Evolutionary conservation across 129 eudicot genomes (phyloP).

Genomic region (Sambucus nigra): DNA sequence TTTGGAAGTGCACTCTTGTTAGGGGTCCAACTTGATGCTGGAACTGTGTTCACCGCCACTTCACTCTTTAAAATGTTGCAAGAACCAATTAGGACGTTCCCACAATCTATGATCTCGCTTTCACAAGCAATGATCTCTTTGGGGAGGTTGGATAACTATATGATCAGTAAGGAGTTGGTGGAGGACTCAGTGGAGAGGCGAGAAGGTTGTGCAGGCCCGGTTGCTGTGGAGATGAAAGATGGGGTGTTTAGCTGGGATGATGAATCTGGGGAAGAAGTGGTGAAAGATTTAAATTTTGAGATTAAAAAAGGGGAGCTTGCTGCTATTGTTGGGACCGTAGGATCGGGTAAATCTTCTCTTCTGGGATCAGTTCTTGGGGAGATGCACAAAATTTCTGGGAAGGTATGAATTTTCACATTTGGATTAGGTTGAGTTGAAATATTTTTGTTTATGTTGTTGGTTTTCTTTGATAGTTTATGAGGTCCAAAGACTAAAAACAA

Average conservation of each 20-base stretch:
- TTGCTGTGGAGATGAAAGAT: slow-evolving; percentile 50
- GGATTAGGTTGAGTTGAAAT: not conserved
- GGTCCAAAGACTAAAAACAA: no score
- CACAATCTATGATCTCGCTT: slow-evolving; percentile 77
- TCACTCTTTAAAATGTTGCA: slow-evolving; percentile 72
- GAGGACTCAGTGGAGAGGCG: slow-evolving; percentile 54
- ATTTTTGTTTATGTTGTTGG: not conserved
- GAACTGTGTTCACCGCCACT: slow-evolving; percentile 68
- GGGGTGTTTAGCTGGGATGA: slow-evolving; percentile 88
- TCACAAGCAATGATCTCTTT: slow-evolving; percentile 86
- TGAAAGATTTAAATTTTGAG: slow-evolving; percentile 48
- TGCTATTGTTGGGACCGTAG: slow-evolving; percentile 88
- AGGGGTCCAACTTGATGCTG: slow-evolving; percentile 65
- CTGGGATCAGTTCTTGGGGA: slow-evolving; percentile 33
- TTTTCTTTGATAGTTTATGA: no score
- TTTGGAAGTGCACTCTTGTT: slow-evolving; percentile 61
- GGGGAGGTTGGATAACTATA: slow-evolving; percentile 62
- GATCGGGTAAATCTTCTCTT: slow-evolving; percentile 83
- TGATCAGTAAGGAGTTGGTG: slow-evolving; percentile 70
- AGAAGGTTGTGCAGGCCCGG: slow-evolving; percentile 40
- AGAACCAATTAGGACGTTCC: slow-evolving; percentile 83
- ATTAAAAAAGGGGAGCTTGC: slow-evolving; percentile 74
- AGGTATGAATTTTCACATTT: slow-evolving; percentile 25
- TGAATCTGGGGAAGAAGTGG: slow-evolving; percentile 35
- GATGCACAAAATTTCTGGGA: slow-evolving; percentile 7